Evolutionary conservation across 495 filamentous ascomycete genomes (phyloP).

Genomic region (Penicillium soppii): DNA sequence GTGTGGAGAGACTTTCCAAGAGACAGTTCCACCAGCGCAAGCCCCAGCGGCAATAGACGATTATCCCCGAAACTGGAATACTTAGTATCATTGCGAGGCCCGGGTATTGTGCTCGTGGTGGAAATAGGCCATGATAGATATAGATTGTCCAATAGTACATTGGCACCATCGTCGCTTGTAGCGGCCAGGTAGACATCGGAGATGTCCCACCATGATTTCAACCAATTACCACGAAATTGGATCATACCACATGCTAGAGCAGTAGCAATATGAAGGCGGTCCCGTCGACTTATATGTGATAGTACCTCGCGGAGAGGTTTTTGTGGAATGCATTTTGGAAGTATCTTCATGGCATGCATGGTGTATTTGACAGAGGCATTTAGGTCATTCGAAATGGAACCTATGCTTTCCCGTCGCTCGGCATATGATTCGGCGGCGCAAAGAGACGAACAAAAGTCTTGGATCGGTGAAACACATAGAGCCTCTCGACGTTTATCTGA

Average conservation of each 20-base stretch:
- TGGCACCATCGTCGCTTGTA: neutral
- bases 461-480: neutral
- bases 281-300: slow-evolving; percentile 16
- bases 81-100: neutral
- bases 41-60: slow-evolving; percentile 27
- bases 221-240: slow-evolving; percentile 33
- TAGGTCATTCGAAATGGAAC: slow-evolving; percentile 8
- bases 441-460: slow-evolving; percentile 6
- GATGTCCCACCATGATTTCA: slow-evolving; percentile 27
- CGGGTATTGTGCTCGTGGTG: neutral
- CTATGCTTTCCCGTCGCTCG: slow-evolving; percentile 7
- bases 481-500: neutral
- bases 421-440: neutral
- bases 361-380: slow-evolving; percentile 1
- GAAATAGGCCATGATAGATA: slow-evolving; percentile 16
- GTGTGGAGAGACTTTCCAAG: slow-evolving; percentile 26
- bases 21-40: slow-evolving; percentile 37
- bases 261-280: slow-evolving; percentile 32
- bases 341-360: slow-evolving; percentile 5
- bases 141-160: slow-evolving; percentile 5
- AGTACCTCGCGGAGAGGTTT: slow-evolving; percentile 6
- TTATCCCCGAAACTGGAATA: slow-evolving; percentile 14
- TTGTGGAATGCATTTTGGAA: neutral
- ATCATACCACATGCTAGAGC: slow-evolving; percentile 36
- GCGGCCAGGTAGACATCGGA: slow-evolving; percentile 13